Evolutionary conservation across 805 yeast species (phyloP).

Genomic region (Saccharomyces paradoxus): DNA sequence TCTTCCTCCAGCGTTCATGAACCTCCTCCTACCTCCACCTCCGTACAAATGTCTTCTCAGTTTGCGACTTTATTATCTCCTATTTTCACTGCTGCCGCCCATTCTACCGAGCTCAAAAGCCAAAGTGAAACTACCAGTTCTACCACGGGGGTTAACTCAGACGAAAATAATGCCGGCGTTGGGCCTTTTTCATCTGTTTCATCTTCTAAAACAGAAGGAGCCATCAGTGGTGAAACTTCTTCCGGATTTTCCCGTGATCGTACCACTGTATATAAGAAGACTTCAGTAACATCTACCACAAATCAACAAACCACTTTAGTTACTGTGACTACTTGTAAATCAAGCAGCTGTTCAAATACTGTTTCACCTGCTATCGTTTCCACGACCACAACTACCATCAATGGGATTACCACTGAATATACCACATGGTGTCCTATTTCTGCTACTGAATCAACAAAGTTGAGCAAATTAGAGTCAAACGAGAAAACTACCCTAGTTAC

Average conservation of each 20-base stretch:
- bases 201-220: background rate
- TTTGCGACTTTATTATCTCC: background rate
- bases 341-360: constrained; percentile 21
- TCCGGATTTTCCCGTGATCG: background rate
- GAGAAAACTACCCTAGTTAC: constrained; percentile 18
- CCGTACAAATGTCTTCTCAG: background rate
- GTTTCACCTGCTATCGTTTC: constrained; percentile 25
- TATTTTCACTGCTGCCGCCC: background rate
- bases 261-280: constrained; percentile 4
- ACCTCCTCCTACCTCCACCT: background rate
- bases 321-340: constrained; percentile 27
- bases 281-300: constrained; percentile 2
- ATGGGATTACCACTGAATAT: constrained; percentile 29
- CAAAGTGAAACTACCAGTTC: background rate
- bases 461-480: background rate
- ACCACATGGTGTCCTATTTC: constrained; percentile 26
- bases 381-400: constrained; percentile 26
- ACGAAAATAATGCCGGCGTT: background rate
- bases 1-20: background rate
- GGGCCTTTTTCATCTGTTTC: background rate
- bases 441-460: constrained; percentile 8
- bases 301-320: constrained; percentile 22
- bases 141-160: background rate
- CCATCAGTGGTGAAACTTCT: background rate
- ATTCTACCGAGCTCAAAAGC: background rate